Evolutionary conservation across 768 basidiomycete species (phyloP), one percentile per base, ranked within the genome.

Genomic region (Porpolomopsis calyptriformis): DNA sequence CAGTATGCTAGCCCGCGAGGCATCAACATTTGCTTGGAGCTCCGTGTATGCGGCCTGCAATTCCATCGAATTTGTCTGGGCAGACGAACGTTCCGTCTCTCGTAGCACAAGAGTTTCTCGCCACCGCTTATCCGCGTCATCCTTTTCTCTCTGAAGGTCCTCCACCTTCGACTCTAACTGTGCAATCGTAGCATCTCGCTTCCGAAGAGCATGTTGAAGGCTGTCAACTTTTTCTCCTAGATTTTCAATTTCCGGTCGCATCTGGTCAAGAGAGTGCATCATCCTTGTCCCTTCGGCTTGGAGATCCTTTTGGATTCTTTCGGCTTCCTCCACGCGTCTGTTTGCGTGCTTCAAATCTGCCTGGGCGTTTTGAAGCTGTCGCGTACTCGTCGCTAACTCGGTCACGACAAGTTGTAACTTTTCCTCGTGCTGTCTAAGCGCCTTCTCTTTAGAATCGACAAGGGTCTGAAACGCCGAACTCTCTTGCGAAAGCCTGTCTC

Each of bases 171-270:
- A 60, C 56, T 85, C 84, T 12, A 90, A 71, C 51, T 80, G 71
- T 5, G 71, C 68, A 45, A 84, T 83, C 35, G 68, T 63, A 4
- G 62, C 56, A 51, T 86, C 82, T 16, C 77, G 73, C 50, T 68
- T 73, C 31, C 68, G 67, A 48, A 85, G 52, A 7, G 70, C 66
- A 43, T 71, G 68, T 48, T 80, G 71, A 46, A 87, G 60, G 45
- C 62, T 60, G 51, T 76, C 77, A 37, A 78, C 66, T 54, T 76
- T 77, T 50, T 90, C 84, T 36, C 71, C 68, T 7, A 86, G 70
- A 57, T 87, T 80, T 18, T 89, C 80, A 51, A 90, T 79, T 66
- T 90, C 90, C 33, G 85, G 77, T 24, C 83, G 76, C 78, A 90
- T 82, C 62, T 90, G 86, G 51, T 90, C 82, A 49, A 91, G 64